Conservation (phyloP, 1,284 basidiomycete species). For the Marasmius oreades region DNA sequence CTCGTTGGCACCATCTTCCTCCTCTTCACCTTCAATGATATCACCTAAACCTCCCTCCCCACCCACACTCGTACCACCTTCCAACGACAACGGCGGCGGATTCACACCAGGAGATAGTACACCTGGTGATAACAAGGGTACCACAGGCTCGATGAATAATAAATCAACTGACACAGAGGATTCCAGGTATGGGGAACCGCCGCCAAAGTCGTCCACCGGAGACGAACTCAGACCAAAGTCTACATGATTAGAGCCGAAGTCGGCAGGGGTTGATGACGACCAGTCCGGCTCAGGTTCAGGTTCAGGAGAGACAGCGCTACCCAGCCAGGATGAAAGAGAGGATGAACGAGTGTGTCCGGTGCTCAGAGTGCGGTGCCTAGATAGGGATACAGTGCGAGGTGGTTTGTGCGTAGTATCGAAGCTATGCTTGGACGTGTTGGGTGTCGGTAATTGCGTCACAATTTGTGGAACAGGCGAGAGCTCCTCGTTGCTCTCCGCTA, state of each 20-base stretch:
- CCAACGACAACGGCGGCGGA: constrained; percentile 36
- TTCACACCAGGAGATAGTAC: constrained; percentile 6
- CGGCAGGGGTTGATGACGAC: not conserved
- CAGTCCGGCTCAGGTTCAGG: constrained; percentile 3
- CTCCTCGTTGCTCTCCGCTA: not conserved
- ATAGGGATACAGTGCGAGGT: not conserved
- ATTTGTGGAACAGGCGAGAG: not conserved
- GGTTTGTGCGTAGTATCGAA: not conserved
- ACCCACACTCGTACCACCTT: constrained; percentile 16
- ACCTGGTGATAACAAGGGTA: constrained; percentile 20
- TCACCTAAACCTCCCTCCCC: constrained; percentile 40
- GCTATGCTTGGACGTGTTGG: not conserved
- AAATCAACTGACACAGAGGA: constrained; percentile 3
- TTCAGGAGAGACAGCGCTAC: not conserved
- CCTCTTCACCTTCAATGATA: constrained; percentile 50
- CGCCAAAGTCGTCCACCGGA: not conserved
- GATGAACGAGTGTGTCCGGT: not conserved
- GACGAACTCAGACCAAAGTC: not conserved
- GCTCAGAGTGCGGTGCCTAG: not conserved
- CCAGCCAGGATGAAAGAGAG: not conserved
- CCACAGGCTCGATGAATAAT: constrained; percentile 29
- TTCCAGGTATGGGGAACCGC: not conserved
- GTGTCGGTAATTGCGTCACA: constrained; percentile 4
- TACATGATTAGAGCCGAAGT: not conserved
- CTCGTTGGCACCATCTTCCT: constrained; percentile 27